These are phyloP conservation scores for Cicer chorassanicum DNA, from an alignment of 306 rosid species.

Conservation along the genomic window DNA sequence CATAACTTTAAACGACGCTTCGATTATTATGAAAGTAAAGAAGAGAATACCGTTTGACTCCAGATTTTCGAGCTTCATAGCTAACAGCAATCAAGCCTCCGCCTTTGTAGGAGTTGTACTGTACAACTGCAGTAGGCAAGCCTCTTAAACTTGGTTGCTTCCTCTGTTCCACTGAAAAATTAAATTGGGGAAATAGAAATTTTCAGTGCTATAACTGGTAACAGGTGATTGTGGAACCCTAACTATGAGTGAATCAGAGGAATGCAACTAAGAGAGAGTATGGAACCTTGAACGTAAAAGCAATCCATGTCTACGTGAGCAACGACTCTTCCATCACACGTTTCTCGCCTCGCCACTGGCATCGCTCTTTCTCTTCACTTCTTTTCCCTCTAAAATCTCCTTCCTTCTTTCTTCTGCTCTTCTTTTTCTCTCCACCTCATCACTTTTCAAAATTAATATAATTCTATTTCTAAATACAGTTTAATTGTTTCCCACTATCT, in stretches of 20 bases:
- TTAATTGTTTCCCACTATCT: too few species aligned
- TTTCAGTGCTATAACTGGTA: neutral
- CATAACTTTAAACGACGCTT: too few species aligned
- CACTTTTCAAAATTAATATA: too few species aligned
- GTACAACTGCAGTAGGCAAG: slow-evolving; percentile 85
- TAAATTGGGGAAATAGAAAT: neutral
- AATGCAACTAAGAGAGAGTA: neutral
- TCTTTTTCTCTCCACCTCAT: neutral
- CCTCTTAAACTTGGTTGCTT: slow-evolving; percentile 82
- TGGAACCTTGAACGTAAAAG: slow-evolving; percentile 94
- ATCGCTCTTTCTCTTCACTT: slow-evolving; percentile 36
- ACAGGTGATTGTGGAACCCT: slow-evolving; percentile 19
- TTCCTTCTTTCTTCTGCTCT: neutral
- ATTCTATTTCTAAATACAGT: too few species aligned
- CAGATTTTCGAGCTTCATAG: slow-evolving; percentile 86
- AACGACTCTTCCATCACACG: slow-evolving; percentile 75
- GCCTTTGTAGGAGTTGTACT: slow-evolving; percentile 90
- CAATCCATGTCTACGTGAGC: slow-evolving; percentile 97
- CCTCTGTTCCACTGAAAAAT: slow-evolving; percentile 80
- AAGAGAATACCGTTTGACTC: slow-evolving; percentile 76
- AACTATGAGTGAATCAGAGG: neutral
- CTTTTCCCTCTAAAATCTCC: slow-evolving; percentile 56
- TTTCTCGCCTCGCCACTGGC: slow-evolving; percentile 85
- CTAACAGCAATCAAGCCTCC: slow-evolving; percentile 94
- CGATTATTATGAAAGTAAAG: neutral